Base-by-base conservation (phyloP, 2,329 filamentous ascomycete species). In the Elsinoe perseae region DNA sequence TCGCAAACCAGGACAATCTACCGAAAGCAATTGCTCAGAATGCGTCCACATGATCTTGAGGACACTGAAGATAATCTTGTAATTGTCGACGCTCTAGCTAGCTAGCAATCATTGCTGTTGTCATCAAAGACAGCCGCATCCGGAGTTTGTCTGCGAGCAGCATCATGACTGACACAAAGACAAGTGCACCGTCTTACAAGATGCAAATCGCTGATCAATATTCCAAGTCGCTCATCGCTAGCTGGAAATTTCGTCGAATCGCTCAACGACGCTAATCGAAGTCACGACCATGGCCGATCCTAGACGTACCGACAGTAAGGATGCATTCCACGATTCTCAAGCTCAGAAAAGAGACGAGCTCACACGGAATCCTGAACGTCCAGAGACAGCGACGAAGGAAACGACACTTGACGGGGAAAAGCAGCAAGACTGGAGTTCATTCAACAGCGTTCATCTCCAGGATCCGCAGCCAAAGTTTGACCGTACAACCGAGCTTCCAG, bases 91-190 rank as follows among this genome's bases (percentile, higher is more conserved):
- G 20, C 10, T 4, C 12, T 14, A 36, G n/a, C n/a, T 23, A 18
- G 44, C 30, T 27, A 28, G 38, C 48, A 36, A 52, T 52, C 7
- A 28, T 52, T 52, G 48, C 21, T 30, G 23, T 38, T 32, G 27
- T 25, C 4, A 5, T 38, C 16, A 12, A 21, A 6, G 21, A 23
- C 48, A 34, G 28, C 48, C 30, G 48, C 48, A 38, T 36, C n/a
- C 28, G 44, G 44, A 7, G 25, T 20, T 16, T 50, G 38, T 4
- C 6, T 18, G 12, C 3, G 4, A 21, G 4, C 27, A 28, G 18
- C 21, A 32, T 2, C 27, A 32, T 16, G 28, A 5, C 10, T 14
- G 25, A 32, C 8, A 27, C 44, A 32, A 50, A 28, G 38, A 43
- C 18, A 14, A 20, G n/a, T 20, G 21, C 38, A 21, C 4, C 12